Evolutionary conservation across 345 rosid genomes (phyloP), one percentile per base, ranked within the genome.

Genomic region (Adansonia digitata): DNA sequence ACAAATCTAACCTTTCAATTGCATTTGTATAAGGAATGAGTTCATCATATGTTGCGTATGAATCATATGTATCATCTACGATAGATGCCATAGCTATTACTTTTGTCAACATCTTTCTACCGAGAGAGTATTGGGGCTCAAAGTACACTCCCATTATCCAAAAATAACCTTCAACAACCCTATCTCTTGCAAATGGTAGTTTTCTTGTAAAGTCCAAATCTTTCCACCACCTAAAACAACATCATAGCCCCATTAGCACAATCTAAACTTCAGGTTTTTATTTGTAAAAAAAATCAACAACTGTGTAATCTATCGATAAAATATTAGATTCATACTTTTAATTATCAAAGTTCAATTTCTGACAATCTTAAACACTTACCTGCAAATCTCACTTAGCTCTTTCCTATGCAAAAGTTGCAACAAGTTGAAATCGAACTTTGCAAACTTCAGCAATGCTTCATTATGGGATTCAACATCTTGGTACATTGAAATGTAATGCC

Each of bases 351-450:
- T n/a, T n/a, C n/a, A n/a, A n/a, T n/a, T n/a, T n/a, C n/a, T n/a
- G n/a, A n/a, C n/a, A n/a, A n/a, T n/a, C n/a, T n/a, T n/a, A 49
- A 34, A n/a, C 17, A 7, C 24, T 22, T 45, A 84, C 82, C 57
- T 76, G 7, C 74, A 2, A 4, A 82, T 72, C 4, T 46, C 64
- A 20, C 40, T 60, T 1, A 82, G 69, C 22, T 85, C 84, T 34
- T 78, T 26, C 60, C 60, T 75, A 17, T 82, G 81, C 8, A 59
- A 5, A 12, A 68, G 26, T 67, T 80, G 84, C 61, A 85, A 45
- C 7, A 60, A 11, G 67, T 78, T 81, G 75, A 85, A 85, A 48
- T 82, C 86, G 10, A 85, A 29, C 69, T 82, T 85, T 0, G 85
- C 83, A 61, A 86, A 74, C 0, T 45, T 48, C 7, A 84, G 68